These are phyloP conservation scores for Phytophthora fragariaefolia DNA, from an alignment of 352 stramenopile genomes.

Conservation along the genomic window DNA sequence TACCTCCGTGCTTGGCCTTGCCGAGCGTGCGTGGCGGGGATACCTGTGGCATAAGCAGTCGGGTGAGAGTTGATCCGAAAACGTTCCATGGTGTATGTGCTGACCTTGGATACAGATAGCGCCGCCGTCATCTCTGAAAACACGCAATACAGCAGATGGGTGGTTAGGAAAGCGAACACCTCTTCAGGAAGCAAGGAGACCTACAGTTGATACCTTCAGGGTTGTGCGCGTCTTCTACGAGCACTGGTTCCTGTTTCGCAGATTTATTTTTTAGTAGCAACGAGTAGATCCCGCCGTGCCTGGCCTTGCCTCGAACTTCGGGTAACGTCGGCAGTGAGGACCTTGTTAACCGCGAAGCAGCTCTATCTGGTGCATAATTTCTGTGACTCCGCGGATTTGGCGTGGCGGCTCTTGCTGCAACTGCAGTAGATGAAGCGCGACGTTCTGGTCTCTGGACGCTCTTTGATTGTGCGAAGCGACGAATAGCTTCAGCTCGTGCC, in stretches of 20 bases:
- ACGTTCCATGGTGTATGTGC: background rate
- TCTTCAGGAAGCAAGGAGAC: background rate
- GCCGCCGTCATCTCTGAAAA: conserved; percentile 8
- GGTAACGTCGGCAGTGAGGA: conserved; percentile 27
- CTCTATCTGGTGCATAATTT: conserved; percentile 21
- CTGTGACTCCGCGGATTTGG: conserved; percentile 32
- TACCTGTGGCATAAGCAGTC: conserved; percentile 20
- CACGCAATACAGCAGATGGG: background rate
- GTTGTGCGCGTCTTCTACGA: conserved; percentile 58
- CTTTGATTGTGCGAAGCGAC: conserved; percentile 19
- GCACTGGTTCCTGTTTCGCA: conserved; percentile 53
- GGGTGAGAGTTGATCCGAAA: too few species aligned
- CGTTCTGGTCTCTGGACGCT: conserved; percentile 35
- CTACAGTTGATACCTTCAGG: conserved; percentile 16
- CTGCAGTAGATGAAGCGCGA: conserved; percentile 10
- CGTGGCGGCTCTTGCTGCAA: conserved; percentile 24
- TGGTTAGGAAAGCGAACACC: background rate
- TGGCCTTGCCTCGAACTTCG: conserved; percentile 58
- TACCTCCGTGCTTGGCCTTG: conserved; percentile 68
- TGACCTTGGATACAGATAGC: conserved; percentile 30
- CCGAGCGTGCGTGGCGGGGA: conserved; percentile 45
- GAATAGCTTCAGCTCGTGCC: conserved; percentile 18
- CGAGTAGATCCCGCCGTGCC: conserved; percentile 83
- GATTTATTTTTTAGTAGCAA: conserved; percentile 71
- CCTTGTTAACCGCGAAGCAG: conserved; percentile 21